These are phyloP conservation scores for Hydnomerulius pinastri DNA, from an alignment of 768 basidiomycete genomes.

Conservation along the genomic window DNA sequence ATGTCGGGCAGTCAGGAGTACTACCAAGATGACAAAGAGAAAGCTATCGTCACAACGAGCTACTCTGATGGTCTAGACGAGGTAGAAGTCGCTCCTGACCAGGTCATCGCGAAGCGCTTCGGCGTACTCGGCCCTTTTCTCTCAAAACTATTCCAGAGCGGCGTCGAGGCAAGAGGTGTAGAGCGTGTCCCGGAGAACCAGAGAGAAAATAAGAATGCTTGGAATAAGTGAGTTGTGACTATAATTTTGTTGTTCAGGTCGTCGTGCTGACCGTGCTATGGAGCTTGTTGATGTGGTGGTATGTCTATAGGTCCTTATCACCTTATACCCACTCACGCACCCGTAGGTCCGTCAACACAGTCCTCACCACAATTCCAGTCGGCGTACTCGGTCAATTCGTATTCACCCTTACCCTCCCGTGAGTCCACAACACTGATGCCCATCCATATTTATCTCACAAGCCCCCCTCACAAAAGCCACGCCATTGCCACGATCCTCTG, in stretches of 20 bases:
- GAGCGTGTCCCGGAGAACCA: conserved; percentile 55
- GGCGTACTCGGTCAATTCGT: conserved; percentile 50
- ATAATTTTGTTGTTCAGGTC: neutral
- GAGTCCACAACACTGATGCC: conserved; percentile 25
- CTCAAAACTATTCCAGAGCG: conserved; percentile 44
- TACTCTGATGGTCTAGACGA: neutral
- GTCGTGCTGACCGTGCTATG: conserved; percentile 1
- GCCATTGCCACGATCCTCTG: conserved; percentile 45
- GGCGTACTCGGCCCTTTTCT: conserved; percentile 33
- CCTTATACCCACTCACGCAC: neutral
- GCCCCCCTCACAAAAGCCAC: conserved; percentile 30
- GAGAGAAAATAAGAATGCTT: conserved; percentile 43
- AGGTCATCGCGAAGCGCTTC: conserved; percentile 31
- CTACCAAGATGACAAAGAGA: conserved; percentile 27
- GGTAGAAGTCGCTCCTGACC: conserved; percentile 29
- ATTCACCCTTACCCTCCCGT: conserved; percentile 51
- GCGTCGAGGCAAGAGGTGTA: conserved; percentile 56
- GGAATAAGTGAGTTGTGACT: conserved; percentile 41
- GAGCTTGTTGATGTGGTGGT: conserved; percentile 51
- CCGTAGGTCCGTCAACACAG: conserved; percentile 48
- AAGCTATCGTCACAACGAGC: neutral
- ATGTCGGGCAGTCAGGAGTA: neutral
- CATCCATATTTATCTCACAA: neutral
- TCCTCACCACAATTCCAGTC: conserved; percentile 49
- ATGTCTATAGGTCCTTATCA: conserved; percentile 1